Conservation (phyloP, 768 basidiomycete species). For the Kwoniella dejecticola region DNA sequence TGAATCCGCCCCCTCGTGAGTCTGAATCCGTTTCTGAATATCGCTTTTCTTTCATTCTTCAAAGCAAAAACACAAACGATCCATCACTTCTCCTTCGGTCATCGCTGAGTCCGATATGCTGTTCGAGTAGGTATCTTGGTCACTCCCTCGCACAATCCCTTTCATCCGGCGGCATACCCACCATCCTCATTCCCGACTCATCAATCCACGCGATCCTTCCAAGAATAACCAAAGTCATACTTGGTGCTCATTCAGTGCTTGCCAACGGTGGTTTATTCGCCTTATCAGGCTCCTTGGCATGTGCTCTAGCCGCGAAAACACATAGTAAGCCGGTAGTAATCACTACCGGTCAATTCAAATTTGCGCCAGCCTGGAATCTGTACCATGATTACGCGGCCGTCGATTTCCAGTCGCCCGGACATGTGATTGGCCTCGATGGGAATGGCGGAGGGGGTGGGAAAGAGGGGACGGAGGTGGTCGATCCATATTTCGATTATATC, state of each 20-base stretch:
- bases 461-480: conserved; percentile 87
- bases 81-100: no score
- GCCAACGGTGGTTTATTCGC: conserved; percentile 97
- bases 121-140: conserved; percentile 86
- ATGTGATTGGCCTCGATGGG: conserved; percentile 62
- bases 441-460: conserved; percentile 65
- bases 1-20: conserved; percentile 90
- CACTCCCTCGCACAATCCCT: conserved; percentile 80
- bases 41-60: neutral
- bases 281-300: conserved; percentile 78
- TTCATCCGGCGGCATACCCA: conserved; percentile 79
- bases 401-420: conserved; percentile 51
- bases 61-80: neutral
- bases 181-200: conserved; percentile 95
- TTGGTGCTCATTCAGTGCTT: conserved; percentile 92
- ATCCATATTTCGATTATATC: conserved; percentile 97
- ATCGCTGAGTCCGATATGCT: no score
- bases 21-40: conserved; percentile 26
- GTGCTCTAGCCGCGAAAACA: conserved; percentile 80
- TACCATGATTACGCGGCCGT: conserved; percentile 53
- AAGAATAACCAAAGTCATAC: conserved; percentile 91
- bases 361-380: conserved; percentile 69
- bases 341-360: conserved; percentile 93
- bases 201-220: conserved; percentile 96
- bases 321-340: conserved; percentile 92